Evolutionary conservation across 1,139 yeast species (phyloP).

Genomic region (Suhomyces coccinellae): DNA sequence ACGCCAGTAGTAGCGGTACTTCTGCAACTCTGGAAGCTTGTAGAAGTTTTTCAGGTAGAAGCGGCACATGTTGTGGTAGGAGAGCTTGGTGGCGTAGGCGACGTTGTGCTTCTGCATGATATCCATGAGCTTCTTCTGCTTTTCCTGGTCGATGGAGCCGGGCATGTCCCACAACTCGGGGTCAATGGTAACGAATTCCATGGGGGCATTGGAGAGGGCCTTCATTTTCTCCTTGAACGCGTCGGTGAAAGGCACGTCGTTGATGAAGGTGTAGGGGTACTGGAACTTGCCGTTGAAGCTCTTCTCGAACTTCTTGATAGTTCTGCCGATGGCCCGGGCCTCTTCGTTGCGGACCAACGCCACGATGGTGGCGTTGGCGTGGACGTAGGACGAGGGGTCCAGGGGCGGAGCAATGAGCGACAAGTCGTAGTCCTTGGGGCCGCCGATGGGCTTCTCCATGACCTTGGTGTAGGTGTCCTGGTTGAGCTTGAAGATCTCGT

Average conservation of each 20-base stretch:
- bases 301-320: constrained; percentile 61
- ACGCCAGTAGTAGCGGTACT: constrained; percentile 71
- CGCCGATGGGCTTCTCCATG: constrained; percentile 35
- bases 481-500: constrained; percentile 37
- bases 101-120: constrained; percentile 47
- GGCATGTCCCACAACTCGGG: constrained; percentile 69
- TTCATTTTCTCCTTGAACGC: constrained; percentile 49
- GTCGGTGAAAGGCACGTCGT: constrained; percentile 65
- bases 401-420: constrained; percentile 34
- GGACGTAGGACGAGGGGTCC: constrained; percentile 29
- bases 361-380: constrained; percentile 73
- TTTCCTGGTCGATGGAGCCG: constrained; percentile 45
- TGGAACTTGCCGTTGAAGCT: constrained; percentile 67
- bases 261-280: constrained; percentile 80
- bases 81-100: constrained; percentile 60
- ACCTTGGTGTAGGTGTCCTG: constrained; percentile 32
- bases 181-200: constrained; percentile 60
- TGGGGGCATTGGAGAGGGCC: constrained; percentile 47
- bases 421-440: constrained; percentile 51
- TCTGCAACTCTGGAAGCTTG: constrained; percentile 57
- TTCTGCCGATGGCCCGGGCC: constrained; percentile 42
- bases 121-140: constrained; percentile 41
- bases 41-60: constrained; percentile 66
- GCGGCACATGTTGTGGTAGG: constrained; percentile 81
- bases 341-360: constrained; percentile 73